Conservation (phyloP, 2,329 filamentous ascomycete species). For the Colletotrichum sp. region DNA sequence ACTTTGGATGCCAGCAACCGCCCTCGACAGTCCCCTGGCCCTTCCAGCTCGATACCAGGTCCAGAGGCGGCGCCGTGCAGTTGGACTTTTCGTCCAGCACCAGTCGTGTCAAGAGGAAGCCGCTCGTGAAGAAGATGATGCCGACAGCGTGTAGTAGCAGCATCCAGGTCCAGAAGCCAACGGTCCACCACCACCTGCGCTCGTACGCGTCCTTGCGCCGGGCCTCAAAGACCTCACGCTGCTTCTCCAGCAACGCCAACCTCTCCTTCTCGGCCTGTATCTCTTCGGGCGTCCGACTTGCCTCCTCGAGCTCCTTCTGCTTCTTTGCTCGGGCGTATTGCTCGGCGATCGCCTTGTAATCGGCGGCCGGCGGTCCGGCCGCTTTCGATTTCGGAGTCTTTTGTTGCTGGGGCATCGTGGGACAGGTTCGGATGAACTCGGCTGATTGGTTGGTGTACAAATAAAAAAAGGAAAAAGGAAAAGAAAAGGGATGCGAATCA, state of each 20-base stretch:
- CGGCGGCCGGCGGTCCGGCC: conserved; percentile 30
- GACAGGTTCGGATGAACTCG: background rate
- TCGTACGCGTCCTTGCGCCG: conserved; percentile 55
- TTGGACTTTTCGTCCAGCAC: conserved; percentile 79
- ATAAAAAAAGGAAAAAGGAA: conserved; percentile 4
- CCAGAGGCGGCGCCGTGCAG: conserved; percentile 72
- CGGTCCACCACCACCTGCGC: conserved; percentile 60
- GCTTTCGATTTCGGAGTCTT: conserved; percentile 7
- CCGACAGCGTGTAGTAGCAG: conserved; percentile 78
- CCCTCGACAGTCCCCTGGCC: conserved; percentile 51
- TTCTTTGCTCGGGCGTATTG: conserved; percentile 60
- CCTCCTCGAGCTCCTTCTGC: conserved; percentile 49
- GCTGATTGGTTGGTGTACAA: conserved; percentile 4
- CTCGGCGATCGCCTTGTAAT: conserved; percentile 58
- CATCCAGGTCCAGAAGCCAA: conserved; percentile 74
- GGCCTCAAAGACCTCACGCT: conserved; percentile 52
- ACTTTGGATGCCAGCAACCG: conserved; percentile 96
- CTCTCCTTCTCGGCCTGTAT: conserved; percentile 33
- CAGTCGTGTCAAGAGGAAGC: conserved; percentile 88
- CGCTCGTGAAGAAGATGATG: conserved; percentile 91
- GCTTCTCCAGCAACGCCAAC: conserved; percentile 45
- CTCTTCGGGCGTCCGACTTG: conserved; percentile 29
- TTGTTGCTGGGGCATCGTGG: conserved; percentile 18
- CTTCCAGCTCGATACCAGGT: conserved; percentile 41
- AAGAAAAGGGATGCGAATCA: conserved; percentile 10